Base-by-base conservation (phyloP, 2,329 filamentous ascomycete genomes). In the Ascochyta rabiei region DNA sequence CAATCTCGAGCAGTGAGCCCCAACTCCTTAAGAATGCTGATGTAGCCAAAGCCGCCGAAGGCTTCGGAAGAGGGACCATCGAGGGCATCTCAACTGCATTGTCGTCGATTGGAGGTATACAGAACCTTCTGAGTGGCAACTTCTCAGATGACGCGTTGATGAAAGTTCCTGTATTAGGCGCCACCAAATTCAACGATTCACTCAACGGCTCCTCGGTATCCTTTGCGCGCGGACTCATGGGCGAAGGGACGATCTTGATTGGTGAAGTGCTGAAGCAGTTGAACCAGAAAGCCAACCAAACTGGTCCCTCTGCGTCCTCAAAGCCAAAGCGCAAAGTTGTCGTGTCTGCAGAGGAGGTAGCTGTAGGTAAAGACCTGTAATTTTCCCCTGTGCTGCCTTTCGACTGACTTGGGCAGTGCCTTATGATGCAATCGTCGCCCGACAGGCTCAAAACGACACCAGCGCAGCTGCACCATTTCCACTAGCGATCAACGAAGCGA, bases 121-220 rank as follows among this genome's bases (percentile, higher is more conserved):
- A 67, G 23, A 70, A 70, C 33, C 54, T 70, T 4, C 46, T 71
- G 15, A 64, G 39, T 40, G 69, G 69, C 4, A 57, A 70, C 18
- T 60, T 69, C 16, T 56, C 68, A 3, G 18, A 46, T 10, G 56
- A 66, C 7, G 53, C 62, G 3, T 34, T 66, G 4, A 59, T 53
- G 35, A 68, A 63, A 8, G 53, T 71, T 6, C 64, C 68, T 3
- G 42, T 59, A 0, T 40, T 71, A 50, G 49, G 35, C 0, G 51
- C 57, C 1, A 60, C 61, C 0, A 45, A 41, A 1, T 71, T 70
- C 50, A 60, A 71, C 24, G 69, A 71, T 34, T 68, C 66, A 0
- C 13, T 70, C 2, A 66, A 64, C 19, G 69, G 69, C 4, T 62
- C 63, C 4, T 60, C 61, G 15, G 61, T 71, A 13, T 57, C 62